A percentile compares a stretch with the other conserved stretches of the same genome.
Conservation (phyloP, 2,329 filamentous ascomycete genomes). For the Elsinoe batatas region DNA sequence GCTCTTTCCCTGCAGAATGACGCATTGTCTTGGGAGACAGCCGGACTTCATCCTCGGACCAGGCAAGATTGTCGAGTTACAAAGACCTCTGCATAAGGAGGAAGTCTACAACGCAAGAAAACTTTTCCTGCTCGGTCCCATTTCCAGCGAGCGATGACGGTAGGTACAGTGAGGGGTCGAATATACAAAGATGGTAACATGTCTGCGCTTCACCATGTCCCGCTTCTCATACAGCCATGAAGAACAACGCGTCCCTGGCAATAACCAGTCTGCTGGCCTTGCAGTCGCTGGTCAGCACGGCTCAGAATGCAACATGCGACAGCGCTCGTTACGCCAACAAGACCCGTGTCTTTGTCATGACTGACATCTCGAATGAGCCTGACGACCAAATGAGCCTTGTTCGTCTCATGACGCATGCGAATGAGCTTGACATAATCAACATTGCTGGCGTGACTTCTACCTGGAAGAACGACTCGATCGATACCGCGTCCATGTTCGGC, state of each 20-base stretch:
- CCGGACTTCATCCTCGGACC: too few species aligned
- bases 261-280: background rate
- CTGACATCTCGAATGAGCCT: conserved; percentile 24
- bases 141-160: background rate
- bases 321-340: conserved; percentile 1
- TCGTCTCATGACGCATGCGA: conserved; percentile 20
- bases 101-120: background rate
- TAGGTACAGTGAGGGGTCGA: background rate
- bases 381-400: conserved; percentile 23
- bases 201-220: background rate
- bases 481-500: conserved; percentile 22
- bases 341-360: conserved; percentile 20
- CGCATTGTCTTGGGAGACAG: too few species aligned
- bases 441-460: conserved; percentile 20
- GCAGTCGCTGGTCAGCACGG: background rate
- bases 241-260: background rate
- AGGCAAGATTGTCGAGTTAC: too few species aligned
- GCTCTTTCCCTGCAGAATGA: too few species aligned
- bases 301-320: background rate
- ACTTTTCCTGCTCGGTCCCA: background rate
- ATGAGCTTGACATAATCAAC: conserved; percentile 21
- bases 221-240: background rate
- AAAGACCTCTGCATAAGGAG: too few species aligned
- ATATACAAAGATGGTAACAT: background rate
- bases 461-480: conserved; percentile 21